Evolutionary conservation across 441 rosid species (phyloP).

Genomic region (Hura crepitans): DNA sequence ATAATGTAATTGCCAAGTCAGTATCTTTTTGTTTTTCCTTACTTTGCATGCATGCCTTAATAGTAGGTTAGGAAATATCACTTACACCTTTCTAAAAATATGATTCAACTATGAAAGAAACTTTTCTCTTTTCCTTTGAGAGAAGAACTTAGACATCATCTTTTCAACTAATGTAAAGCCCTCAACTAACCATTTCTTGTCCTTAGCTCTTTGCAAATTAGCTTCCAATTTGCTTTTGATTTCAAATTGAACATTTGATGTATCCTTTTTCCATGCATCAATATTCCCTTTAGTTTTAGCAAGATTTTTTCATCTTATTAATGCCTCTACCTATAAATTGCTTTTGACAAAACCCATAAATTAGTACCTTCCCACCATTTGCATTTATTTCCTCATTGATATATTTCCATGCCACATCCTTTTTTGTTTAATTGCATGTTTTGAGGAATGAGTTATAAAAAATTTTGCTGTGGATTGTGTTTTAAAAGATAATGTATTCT

Average conservation of each 20-base stretch:
- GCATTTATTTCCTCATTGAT: background rate
- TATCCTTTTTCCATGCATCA: background rate
- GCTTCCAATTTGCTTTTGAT: background rate
- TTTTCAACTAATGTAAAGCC: too few relatives aligned
- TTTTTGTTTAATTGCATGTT: too few relatives aligned
- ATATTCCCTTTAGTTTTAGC: background rate
- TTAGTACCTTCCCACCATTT: background rate
- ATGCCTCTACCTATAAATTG: background rate
- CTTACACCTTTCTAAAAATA: background rate
- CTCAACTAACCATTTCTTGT: background rate
- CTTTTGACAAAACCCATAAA: background rate
- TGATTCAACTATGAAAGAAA: background rate
- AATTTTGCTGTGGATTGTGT: too few relatives aligned
- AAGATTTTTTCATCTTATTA: constrained; percentile 1
- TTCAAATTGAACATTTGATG: background rate
- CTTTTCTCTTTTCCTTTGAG: constrained; percentile 1
- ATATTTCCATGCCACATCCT: background rate
- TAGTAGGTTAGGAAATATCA: background rate
- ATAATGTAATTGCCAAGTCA: constrained; percentile 1
- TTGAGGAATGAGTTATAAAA: too few relatives aligned
- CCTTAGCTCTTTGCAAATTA: background rate
- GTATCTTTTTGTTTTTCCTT: background rate
- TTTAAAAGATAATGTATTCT: too few relatives aligned
- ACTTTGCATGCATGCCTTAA: background rate
- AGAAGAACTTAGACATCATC: too few relatives aligned